These are phyloP conservation scores for Schoenoplectus tabernaemontani DNA, from an alignment of 202 grass and related monocot genomes.

Conservation along the genomic window DNA sequence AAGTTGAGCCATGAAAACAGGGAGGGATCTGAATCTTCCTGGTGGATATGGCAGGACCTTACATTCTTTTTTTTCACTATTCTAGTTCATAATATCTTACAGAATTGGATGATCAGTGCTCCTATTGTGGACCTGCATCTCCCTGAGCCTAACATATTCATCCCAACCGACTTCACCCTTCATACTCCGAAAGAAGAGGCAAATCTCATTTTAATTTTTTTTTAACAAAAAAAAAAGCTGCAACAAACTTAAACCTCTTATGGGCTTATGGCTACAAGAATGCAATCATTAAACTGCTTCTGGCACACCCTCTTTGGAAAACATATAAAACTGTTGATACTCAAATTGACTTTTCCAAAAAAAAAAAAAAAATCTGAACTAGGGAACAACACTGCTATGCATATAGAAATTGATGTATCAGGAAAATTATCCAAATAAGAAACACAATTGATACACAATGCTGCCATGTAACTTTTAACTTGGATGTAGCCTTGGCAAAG, in stretches of 20 bases:
- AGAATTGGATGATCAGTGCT: slow-evolving; percentile 87
- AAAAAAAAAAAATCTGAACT: not conserved
- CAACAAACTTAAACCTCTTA: not conserved
- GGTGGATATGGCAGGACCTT: not conserved
- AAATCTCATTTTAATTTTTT: not conserved
- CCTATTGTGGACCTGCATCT: slow-evolving; percentile 66
- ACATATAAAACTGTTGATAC: not conserved
- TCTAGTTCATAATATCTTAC: slow-evolving; percentile 18
- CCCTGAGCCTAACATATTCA: slow-evolving; percentile 78
- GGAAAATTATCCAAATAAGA: not conserved
- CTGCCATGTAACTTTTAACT: not conserved
- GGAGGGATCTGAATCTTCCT: not conserved
- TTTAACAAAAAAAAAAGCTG: not conserved
- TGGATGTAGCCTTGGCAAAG: not conserved
- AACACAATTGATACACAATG: not conserved
- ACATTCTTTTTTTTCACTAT: not conserved
- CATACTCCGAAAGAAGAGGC: slow-evolving; percentile 62
- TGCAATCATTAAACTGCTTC: not conserved
- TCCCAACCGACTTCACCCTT: slow-evolving; percentile 79
- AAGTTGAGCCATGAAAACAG: not conserved
- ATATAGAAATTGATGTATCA: not conserved
- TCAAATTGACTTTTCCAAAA: not conserved
- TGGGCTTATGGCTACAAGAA: not conserved
- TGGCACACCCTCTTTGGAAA: not conserved
- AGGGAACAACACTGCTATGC: not conserved